These are phyloP conservation scores for Thelonectria olida DNA, from an alignment of 2,329 filamentous ascomycete genomes.

Conservation along the genomic window DNA sequence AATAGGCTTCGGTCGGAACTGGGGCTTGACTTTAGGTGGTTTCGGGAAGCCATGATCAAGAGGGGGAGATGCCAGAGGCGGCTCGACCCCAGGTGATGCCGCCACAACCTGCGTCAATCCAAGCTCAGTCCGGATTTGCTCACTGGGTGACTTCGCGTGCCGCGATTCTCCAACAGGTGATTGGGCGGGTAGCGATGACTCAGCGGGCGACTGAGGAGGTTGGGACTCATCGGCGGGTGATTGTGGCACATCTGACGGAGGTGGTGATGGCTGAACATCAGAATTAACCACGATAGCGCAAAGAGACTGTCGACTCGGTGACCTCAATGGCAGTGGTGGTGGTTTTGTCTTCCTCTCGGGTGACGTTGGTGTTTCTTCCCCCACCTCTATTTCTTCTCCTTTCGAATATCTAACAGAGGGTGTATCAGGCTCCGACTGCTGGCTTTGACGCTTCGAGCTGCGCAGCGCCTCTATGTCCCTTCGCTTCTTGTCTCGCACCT, in stretches of 20 bases:
- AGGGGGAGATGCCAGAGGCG: slow-evolving; percentile 4
- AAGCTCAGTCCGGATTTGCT: not conserved
- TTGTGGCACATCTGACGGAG: slow-evolving; percentile 9
- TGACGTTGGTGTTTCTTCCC: not conserved
- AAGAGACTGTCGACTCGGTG: slow-evolving; percentile 37
- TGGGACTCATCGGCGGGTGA: not conserved
- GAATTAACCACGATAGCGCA: slow-evolving; percentile 52
- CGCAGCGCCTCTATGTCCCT: slow-evolving; percentile 51
- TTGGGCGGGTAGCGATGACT: not conserved
- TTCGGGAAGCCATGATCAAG: slow-evolving; percentile 20
- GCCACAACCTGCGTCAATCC: slow-evolving; percentile 2
- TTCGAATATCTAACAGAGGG: not conserved
- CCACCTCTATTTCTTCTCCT: not conserved
- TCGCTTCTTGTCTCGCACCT: slow-evolving; percentile 51
- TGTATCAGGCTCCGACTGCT: not conserved
- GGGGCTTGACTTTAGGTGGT: slow-evolving; percentile 3
- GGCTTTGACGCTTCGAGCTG: slow-evolving; percentile 29
- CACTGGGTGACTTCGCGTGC: not conserved
- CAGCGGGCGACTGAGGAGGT: not conserved
- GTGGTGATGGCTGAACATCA: slow-evolving; percentile 45
- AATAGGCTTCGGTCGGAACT: slow-evolving; percentile 12
- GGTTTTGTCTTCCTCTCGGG: slow-evolving; percentile 15
- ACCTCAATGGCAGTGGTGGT: slow-evolving; percentile 26
- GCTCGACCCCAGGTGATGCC: not conserved
- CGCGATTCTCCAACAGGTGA: not conserved